phyloP scores from a whole-genome alignment of 2,329 filamentous ascomycete species.

The Zopfia rhizophila region DNA sequence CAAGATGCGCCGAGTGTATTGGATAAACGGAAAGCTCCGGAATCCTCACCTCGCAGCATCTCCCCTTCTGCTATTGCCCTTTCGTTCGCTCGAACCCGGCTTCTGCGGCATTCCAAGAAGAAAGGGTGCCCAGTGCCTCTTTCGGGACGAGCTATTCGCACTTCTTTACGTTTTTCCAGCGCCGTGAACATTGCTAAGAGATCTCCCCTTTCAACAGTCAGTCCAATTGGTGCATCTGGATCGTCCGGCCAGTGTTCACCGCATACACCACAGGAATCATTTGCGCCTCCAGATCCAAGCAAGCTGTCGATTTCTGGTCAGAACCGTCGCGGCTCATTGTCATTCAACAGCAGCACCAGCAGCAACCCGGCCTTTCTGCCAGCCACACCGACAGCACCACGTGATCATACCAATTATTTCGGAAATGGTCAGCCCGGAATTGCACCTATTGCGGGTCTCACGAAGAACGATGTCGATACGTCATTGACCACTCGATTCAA shows the following conservation, averaged over 20 bases:
- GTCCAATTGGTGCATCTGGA: conserved; percentile 66
- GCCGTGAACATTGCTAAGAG: conserved; percentile 62
- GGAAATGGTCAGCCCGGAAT: conserved; percentile 70
- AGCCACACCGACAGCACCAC: conserved; percentile 81
- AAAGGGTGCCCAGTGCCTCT: conserved; percentile 53
- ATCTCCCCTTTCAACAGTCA: conserved; percentile 65
- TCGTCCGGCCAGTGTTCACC: too few species aligned
- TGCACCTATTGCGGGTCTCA: conserved; percentile 69
- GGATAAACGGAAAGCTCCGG: conserved; percentile 46
- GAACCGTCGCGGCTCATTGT: conserved; percentile 50
- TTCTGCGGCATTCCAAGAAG: conserved; percentile 50
- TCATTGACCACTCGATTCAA: conserved; percentile 80
- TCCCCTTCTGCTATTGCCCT: conserved; percentile 40
- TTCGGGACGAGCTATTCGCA: conserved; percentile 46
- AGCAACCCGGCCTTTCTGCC: conserved; percentile 68
- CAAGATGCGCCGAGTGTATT: conserved; percentile 24
- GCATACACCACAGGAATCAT: conserved; percentile 80
- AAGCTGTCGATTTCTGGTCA: conserved; percentile 79
- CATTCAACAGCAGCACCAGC: conserved; percentile 52
- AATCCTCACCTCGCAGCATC: conserved; percentile 46
- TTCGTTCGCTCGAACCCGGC: conserved; percentile 51
- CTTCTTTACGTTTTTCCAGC: conserved; percentile 26
- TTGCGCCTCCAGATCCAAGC: conserved; percentile 82
- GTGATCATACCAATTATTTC: conserved; percentile 67
- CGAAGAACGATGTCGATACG: conserved; percentile 79